Evolutionary conservation across 352 stramenopile species (phyloP).

Genomic region (Pythium brachiatum): DNA sequence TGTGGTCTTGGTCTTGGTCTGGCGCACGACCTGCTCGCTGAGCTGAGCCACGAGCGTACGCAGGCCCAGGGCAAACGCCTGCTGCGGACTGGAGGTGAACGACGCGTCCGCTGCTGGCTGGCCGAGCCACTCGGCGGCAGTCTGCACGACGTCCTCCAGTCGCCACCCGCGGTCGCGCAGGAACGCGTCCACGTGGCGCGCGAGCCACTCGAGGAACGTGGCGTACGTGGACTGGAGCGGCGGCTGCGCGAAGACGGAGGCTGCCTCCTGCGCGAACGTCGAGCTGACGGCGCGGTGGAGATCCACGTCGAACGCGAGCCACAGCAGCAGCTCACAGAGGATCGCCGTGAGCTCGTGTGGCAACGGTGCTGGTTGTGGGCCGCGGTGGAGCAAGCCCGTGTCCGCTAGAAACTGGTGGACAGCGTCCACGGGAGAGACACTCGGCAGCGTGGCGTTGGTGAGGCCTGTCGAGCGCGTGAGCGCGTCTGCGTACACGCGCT

Average conservation of each 20-base stretch:
- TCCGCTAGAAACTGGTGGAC: conserved; percentile 3
- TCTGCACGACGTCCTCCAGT: conserved; percentile 2
- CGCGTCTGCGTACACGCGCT: conserved; percentile 11
- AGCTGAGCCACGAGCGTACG: conserved; percentile 2
- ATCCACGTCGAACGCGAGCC: conserved; percentile 16
- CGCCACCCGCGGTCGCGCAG: conserved; percentile 10
- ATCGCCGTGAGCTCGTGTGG: conserved; percentile 4
- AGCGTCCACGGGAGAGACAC: not conserved
- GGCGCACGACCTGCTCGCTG: conserved; percentile 2
- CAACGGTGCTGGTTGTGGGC: not conserved
- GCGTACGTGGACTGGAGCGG: not conserved
- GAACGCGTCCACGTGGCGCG: conserved; percentile 11
- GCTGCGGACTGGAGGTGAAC: too few species aligned
- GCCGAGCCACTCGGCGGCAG: not conserved
- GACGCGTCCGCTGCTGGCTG: too few species aligned
- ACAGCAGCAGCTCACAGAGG: conserved; percentile 12
- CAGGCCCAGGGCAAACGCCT: not conserved
- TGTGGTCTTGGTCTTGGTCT: not conserved
- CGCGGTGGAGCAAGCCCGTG: not conserved
- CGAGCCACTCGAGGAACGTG: conserved; percentile 8
- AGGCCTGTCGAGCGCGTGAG: not conserved
- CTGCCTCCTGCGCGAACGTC: conserved; percentile 3
- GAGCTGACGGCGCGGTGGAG: conserved; percentile 6
- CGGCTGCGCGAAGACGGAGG: not conserved
- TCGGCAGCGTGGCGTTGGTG: not conserved